phyloP scores from a whole-genome alignment of 495 filamentous ascomycete species.

The Trichoderma asperelloides region DNA sequence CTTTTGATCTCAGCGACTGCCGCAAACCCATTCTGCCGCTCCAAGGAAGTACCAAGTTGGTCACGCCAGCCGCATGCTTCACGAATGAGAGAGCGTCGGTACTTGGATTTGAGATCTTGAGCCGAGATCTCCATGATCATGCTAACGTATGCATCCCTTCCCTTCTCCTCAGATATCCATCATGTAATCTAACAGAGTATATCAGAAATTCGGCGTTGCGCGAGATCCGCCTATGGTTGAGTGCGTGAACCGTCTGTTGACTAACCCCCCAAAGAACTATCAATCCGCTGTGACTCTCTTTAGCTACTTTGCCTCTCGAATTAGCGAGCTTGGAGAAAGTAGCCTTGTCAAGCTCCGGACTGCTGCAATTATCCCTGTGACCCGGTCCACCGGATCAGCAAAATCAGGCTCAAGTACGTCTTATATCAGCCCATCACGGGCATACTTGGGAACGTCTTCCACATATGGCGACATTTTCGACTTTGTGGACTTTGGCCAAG shows the following conservation, averaged over 20 bases:
- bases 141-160: slow-evolving; percentile 28
- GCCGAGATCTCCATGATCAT: slow-evolving; percentile 62
- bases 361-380: slow-evolving; percentile 63
- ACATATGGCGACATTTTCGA: slow-evolving; percentile 86
- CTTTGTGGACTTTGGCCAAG: slow-evolving; percentile 84
- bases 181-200: neutral
- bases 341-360: slow-evolving; percentile 49
- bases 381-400: slow-evolving; percentile 20
- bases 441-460: slow-evolving; percentile 67
- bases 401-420: slow-evolving; percentile 20
- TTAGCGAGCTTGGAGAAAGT: slow-evolving; percentile 59
- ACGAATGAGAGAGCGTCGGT: slow-evolving; percentile 67
- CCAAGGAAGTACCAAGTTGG: slow-evolving; percentile 50
- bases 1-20: slow-evolving; percentile 46
- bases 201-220: slow-evolving; percentile 67
- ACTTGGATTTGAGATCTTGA: slow-evolving; percentile 70
- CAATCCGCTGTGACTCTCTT: slow-evolving; percentile 62
- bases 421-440: slow-evolving; percentile 52
- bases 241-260: slow-evolving; percentile 61
- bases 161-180: neutral
- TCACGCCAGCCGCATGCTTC: slow-evolving; percentile 69
- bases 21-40: slow-evolving; percentile 64
- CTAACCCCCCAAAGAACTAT: slow-evolving; percentile 56
- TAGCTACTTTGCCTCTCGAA: slow-evolving; percentile 67
- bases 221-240: slow-evolving; percentile 67